Evolutionary conservation across 2,329 filamentous ascomycete species (phyloP), one percentile per base, ranked within the genome.

Genomic region (Diaporthe capsici): DNA sequence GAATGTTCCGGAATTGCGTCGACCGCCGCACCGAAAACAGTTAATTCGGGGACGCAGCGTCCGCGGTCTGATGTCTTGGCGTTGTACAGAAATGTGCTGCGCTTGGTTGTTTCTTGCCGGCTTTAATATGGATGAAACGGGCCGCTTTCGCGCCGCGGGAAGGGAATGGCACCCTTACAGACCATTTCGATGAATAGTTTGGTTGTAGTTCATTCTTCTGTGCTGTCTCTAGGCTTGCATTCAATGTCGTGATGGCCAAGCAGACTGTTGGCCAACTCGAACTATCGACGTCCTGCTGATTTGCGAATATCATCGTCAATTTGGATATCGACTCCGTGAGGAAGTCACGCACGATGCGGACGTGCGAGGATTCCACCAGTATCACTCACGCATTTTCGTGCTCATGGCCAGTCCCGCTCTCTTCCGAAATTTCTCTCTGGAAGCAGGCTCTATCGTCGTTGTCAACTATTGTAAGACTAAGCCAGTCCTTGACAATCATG

Each of bases 41-140:
- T 53, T 39, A 53, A 39, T 68, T 53, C 65, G 65, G 65, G 65
- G 65, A 53, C 34, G 65, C 65, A 53, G 22, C 47, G 31, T 37
- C 65, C 65, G 65, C 15, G 47, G 65, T 68, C 47, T 53, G 65
- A 37, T 39, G 31, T 68, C 65, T 68, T 68, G 47, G 65, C 65
- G 15, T 53, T 17, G 22, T n/a, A 39, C 31, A 39, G 22, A 20
- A 28, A 68, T 17, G 65, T 25, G 4, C 22, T 39, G 47, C 28
- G 49, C 47, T 39, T 68, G 65, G n/a, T 53, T 25, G n/a, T 39
- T 68, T 39, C 47, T 39, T 3, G 22, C 13, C 47, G 31, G 31
- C 22, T 53, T 20, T 68, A 68, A 68, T 53, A 53, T 68, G 65
- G 65, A 20, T 53, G 37, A 37, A 53, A 39, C 47, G 65, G 65